Evolutionary conservation across 2,329 filamentous ascomycete species (phyloP), one percentile per base, ranked within the genome.

Genomic region (Daldinia sp.): DNA sequence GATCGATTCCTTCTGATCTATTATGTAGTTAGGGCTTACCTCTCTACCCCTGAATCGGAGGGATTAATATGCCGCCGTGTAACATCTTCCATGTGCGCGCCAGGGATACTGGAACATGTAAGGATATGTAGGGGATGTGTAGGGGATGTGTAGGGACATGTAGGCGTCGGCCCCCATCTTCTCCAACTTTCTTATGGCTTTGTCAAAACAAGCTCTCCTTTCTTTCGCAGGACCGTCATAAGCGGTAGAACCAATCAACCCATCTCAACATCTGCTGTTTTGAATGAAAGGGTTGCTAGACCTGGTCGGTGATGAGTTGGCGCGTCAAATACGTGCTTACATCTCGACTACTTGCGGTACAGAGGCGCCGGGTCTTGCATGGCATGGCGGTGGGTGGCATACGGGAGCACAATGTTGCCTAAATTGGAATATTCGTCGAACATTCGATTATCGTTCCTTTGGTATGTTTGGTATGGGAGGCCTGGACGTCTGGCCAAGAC

Each of bases 1-100:
- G 69, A 65, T 68, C 55, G 67, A 57, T 67, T 70, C 69, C 69
- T 71, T 69, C 59, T 69, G 64, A 69, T 65, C 71, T 35, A 54
- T 37, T 54, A 23, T 54, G 51, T 54, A 54, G 51, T 42, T 76
- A 74, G 75, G 71, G 75, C 75, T 77, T 77, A 77, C 71, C 68
- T 74, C 37, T 63, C 15, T 28, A 48, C 62, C 74, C 75, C 68
- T 72, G 72, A 44, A 56, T 63, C 74, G 74, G 75, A 75, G 72
- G 53, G 74, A 77, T 74, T 74, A 73, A 74, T 68, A 73, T 72
- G 70, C 74, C 74, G 73, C 67, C 63, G 63, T 65, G 61, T 57
- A 65, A 67, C 62, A 65, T 61, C 60, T 62, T 56, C 69, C 69
- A 72, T 72, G 69, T 72, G 69, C 67, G 37, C 50, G 42, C 41